Base-by-base conservation (phyloP, 805 yeast species). In the Hyphopichia homilentoma region DNA sequence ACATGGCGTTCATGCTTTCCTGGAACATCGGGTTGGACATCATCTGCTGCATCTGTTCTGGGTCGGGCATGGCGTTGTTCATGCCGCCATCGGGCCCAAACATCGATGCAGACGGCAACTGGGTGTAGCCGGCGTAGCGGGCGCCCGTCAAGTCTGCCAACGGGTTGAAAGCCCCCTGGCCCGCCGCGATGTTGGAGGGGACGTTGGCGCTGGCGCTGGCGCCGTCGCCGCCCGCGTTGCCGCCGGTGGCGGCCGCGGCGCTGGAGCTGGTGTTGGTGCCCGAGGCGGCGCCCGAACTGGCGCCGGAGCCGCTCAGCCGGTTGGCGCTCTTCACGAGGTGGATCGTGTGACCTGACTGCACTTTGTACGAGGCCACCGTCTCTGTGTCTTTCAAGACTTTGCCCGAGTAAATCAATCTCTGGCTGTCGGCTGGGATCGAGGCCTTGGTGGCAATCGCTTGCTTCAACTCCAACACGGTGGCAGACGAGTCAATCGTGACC, bases 31-130 rank as follows among this genome's bases (percentile, higher is more conserved):
- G 98, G 44, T 77, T 75, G 13, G 78, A 80, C 81, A 93, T 70
- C 84, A 86, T 77, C 34, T 71, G 67, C 21, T 77, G 65, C 59
- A 90, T 54, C 40, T 84, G 88, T 31, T 82, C 89, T 29, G 85
- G 83, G 45, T 77, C 79, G 8, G 95, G 89, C 47, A 81, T 63
- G 28, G 74, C 76, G 9, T 47, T 43, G 26, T 80, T 80, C 85
- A 83, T 76, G 12, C 97, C 97, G 25, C 95, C 95, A 57, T 89
- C 97, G 17, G 96, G 89, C 1, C 96, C 96, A 64, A 90, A 88
- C 83, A 86, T 75, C 28, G 81, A 76, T 1, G 87, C 86, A 3
- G 84, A 73, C 4, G 98, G 97, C 59, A 93, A 68, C 48, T 87
- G 89, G 6, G 88, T 75, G 47, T 78, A 80, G 1, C 98, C 98